Evolutionary conservation across 1,139 yeast species (phyloP).

Genomic region (Taiozyma sp.): DNA sequence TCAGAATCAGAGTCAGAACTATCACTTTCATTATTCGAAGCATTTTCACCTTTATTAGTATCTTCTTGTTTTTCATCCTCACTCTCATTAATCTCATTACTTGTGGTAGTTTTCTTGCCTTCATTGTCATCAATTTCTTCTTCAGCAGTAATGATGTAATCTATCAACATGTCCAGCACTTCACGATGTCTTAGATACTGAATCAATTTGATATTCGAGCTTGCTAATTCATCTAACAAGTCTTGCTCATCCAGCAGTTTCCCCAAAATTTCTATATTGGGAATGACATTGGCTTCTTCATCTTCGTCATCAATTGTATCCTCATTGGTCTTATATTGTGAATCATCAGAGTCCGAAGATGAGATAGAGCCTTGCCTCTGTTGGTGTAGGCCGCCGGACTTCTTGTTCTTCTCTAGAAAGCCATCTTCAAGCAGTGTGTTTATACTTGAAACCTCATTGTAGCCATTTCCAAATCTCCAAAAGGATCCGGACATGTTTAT

Average conservation of each 20-base stretch:
- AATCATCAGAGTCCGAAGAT: slow-evolving; percentile 20
- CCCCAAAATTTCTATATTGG: slow-evolving; percentile 41
- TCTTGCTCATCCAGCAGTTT: slow-evolving; percentile 84
- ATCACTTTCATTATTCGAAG: slow-evolving; percentile 7
- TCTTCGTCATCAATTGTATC: slow-evolving; percentile 22
- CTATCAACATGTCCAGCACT: slow-evolving; percentile 59
- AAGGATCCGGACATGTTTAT: slow-evolving; percentile 74
- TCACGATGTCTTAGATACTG: slow-evolving; percentile 77
- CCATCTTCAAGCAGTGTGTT: slow-evolving; percentile 54
- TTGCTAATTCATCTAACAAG: slow-evolving; percentile 73
- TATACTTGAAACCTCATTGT: slow-evolving; percentile 69
- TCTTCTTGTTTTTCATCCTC: slow-evolving; percentile 17
- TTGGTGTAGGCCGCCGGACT: background rate
- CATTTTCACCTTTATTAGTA: slow-evolving; percentile 15
- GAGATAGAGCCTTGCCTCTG: slow-evolving; percentile 18
- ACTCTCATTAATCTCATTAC: slow-evolving; percentile 19
- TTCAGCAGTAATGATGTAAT: slow-evolving; percentile 49
- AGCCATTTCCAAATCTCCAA: slow-evolving; percentile 89
- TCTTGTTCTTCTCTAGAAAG: slow-evolving; percentile 27
- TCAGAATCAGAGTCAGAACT: slow-evolving; percentile 27
- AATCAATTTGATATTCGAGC: slow-evolving; percentile 75
- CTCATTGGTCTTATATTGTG: slow-evolving; percentile 11
- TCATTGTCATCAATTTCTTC: slow-evolving; percentile 20
- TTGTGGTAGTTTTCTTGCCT: background rate
- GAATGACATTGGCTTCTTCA: slow-evolving; percentile 21